A percentile compares a stretch with the other conserved stretches of the same genome.
These are phyloP conservation scores for Aspergillus sergii DNA, from an alignment of 2,329 filamentous ascomycete species.

Conservation along the genomic window DNA sequence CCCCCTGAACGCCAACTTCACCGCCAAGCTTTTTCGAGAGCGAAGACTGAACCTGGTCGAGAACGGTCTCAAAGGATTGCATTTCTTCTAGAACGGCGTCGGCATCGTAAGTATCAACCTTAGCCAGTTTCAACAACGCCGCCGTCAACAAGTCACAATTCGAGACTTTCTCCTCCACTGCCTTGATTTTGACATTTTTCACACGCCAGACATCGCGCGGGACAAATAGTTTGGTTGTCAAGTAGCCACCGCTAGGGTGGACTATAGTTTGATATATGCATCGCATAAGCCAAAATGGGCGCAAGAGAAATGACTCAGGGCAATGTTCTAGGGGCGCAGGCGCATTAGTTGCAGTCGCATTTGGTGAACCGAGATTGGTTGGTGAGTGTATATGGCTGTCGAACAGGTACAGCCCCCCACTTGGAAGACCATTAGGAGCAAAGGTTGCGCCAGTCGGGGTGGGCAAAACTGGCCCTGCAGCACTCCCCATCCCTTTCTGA, in stretches of 20 bases:
- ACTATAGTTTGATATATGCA: constrained; percentile 89
- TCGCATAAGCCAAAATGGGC: constrained; percentile 97
- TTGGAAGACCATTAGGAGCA: constrained; percentile 57
- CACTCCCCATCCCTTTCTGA: constrained; percentile 52
- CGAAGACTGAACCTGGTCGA: constrained; percentile 80
- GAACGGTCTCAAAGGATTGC: constrained; percentile 79
- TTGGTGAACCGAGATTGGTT: constrained; percentile 65
- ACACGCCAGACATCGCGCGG: constrained; percentile 92
- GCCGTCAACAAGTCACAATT: constrained; percentile 91
- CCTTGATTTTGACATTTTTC: constrained; percentile 89
- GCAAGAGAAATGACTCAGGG: constrained; percentile 82
- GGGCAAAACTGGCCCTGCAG: constrained; percentile 63
- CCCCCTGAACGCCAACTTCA: constrained; percentile 83
- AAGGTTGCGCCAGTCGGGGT: constrained; percentile 68
- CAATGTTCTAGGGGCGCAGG: constrained; percentile 87
- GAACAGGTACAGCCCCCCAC: constrained; percentile 77
- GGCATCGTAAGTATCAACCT: constrained; percentile 85
- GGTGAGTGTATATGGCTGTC: constrained; percentile 78
- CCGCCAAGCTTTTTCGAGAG: constrained; percentile 85
- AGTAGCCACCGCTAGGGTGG: constrained; percentile 87
- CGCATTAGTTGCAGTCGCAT: constrained; percentile 62
- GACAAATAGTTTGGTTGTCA: constrained; percentile 89
- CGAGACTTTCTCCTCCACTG: constrained; percentile 88
- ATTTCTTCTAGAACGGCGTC: constrained; percentile 93
- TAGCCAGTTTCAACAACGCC: constrained; percentile 77